Conservation (phyloP, 371 early-diverging fungal genomes). For the Coemansia sp. region DNA sequence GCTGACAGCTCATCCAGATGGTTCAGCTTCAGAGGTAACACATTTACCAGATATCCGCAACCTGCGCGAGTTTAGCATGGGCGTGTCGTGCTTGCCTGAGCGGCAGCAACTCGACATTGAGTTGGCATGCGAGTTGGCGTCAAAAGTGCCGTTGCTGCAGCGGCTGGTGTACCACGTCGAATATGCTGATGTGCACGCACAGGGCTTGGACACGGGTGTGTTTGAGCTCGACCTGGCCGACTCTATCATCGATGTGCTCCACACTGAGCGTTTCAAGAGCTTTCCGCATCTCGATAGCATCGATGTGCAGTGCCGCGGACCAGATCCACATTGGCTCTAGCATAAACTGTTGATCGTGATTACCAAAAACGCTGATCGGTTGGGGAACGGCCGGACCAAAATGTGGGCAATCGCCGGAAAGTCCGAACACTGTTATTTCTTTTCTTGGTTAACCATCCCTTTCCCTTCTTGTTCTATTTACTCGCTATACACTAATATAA, state of each 20-base stretch:
- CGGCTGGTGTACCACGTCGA: constrained; percentile 3
- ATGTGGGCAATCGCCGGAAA: no score
- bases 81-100: neutral
- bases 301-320: neutral
- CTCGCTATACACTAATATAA: neutral
- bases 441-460: neutral
- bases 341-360: neutral
- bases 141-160: neutral
- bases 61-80: neutral
- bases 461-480: neutral
- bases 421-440: neutral
- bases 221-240: constrained; percentile 4
- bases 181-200: neutral
- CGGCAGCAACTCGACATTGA: neutral
- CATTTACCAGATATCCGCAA: neutral
- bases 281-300: neutral
- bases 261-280: neutral
- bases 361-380: neutral
- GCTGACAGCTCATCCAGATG: neutral
- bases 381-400: no score
- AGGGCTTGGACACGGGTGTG: neutral
- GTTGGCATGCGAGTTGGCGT: neutral
- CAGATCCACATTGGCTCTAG: neutral
- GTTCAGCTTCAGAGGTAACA: no score
- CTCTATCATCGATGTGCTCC: neutral